These are phyloP conservation scores for Fusarium sp. DNA, from an alignment of 2,329 filamentous ascomycete genomes.

Conservation along the genomic window DNA sequence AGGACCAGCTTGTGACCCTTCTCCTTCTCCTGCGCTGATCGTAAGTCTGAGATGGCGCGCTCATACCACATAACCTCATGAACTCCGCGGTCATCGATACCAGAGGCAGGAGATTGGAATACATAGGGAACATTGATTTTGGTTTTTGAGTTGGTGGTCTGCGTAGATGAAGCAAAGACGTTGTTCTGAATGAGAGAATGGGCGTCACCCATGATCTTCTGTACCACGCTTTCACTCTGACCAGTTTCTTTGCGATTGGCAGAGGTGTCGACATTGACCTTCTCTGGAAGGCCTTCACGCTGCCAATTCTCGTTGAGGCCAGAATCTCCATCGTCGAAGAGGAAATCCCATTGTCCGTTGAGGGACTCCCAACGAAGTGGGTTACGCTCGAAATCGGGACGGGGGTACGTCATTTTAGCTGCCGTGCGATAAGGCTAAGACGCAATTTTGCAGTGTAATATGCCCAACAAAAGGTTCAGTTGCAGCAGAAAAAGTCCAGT, in stretches of 20 bases:
- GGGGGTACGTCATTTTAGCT: constrained; percentile 59
- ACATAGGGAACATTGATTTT: constrained; percentile 70
- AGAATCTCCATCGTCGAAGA: constrained; percentile 70
- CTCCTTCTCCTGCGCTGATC: constrained; percentile 51
- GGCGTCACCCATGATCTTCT: constrained; percentile 59
- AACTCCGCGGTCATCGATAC: constrained; percentile 66
- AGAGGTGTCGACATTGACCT: constrained; percentile 44
- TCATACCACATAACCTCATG: constrained; percentile 76
- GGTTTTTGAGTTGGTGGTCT: constrained; percentile 52
- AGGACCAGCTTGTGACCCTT: constrained; percentile 55
- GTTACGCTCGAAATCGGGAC: constrained; percentile 69
- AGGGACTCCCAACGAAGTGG: constrained; percentile 66
- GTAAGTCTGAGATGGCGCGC: constrained; percentile 58
- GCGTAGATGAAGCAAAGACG: constrained; percentile 43
- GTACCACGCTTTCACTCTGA: constrained; percentile 45
- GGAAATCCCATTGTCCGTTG: constrained; percentile 69
- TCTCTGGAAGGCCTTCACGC: constrained; percentile 56
- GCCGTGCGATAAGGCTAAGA: not conserved
- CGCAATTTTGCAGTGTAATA: not conserved
- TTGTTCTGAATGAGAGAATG: constrained; percentile 58
- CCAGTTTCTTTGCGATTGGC: constrained; percentile 44
- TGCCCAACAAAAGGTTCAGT: not conserved
- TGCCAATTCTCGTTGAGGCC: constrained; percentile 65
- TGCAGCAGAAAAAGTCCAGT: not conserved
- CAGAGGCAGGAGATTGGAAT: constrained; percentile 70